Base-by-base conservation (phyloP, 306 rosid species). In the Medicago lupulina region DNA sequence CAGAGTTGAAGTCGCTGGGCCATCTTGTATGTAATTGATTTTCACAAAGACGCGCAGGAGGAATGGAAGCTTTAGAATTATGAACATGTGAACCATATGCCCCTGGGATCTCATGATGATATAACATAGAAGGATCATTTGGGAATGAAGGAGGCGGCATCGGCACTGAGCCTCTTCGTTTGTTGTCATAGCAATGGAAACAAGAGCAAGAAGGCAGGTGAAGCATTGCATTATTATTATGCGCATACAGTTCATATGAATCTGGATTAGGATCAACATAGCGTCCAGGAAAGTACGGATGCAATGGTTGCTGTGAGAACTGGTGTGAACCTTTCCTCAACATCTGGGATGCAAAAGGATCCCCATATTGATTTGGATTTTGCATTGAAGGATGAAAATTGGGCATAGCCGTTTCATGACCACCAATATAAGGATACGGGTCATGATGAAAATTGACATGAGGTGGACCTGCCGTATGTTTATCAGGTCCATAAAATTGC, bases 171-270 rank as follows among this genome's bases (percentile, higher is more conserved):
- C 79, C 84, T 74, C 88, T 83, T 59, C 73, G 79, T 68, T 77
- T 86, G 79, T 82, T 86, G 50, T 90, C 92, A 76, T 88, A 85
- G 85, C 99, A 96, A 72, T 83, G 90, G 58, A 83, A 85, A 83
- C 99, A 96, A 49, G 97, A 80, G 79, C 99, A 96, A 73, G 97
- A 80, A 84, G 92, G 89, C 5, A 58, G 96, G 82, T 96, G 99
- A 83, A 82, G 84, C 65, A 81, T 76, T 55, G 91, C 75, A 73
- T 85, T 84, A 31, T 61, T 59, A 12, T 31, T 31, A 38, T 76
- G 88, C 8, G 88, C 83, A 75, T 84, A 92, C 21, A 79, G 83
- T 53, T 84, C 88, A 57, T 81, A 87, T 12, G 86, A 83, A 73
- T 89, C 91, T 28, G 86, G 81, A 84, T 83, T 85, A 44, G 78